A percentile compares a stretch with the other conserved stretches of the same genome.
phyloP scores from a whole-genome alignment of 805 yeast species.

The Saturnispora dispora region DNA sequence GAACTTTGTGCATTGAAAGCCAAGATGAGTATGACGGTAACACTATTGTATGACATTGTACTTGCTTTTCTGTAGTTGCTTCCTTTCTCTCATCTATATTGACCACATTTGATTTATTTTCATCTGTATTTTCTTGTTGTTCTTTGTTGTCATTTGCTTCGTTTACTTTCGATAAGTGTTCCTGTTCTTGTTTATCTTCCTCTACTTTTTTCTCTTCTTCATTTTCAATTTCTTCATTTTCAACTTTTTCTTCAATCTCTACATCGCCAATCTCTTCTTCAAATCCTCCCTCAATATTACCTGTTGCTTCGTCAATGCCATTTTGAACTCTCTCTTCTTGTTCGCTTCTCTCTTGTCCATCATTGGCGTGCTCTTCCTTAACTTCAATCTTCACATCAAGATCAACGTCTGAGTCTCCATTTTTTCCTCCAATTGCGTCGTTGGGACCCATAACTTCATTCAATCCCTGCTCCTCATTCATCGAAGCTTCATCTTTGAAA shows the following conservation, averaged over 20 bases:
- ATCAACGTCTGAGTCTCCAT: not conserved
- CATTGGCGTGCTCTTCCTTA: not conserved
- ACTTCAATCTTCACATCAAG: not conserved
- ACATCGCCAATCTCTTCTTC: not conserved
- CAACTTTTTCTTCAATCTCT: not conserved
- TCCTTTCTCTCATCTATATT: not conserved
- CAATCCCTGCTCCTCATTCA: not conserved
- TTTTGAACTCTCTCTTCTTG: not conserved
- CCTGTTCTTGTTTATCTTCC: not conserved
- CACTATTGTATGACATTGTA: slow-evolving; percentile 58
- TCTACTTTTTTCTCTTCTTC: not conserved
- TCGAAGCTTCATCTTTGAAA: not conserved
- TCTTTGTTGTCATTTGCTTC: not conserved
- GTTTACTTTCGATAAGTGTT: not conserved
- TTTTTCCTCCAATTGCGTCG: not conserved
- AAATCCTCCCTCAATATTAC: not conserved
- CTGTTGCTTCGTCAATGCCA: not conserved
- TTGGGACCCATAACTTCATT: not conserved
- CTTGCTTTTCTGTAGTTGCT: slow-evolving; percentile 36
- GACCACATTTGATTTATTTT: not conserved
- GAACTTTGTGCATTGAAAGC: slow-evolving; percentile 68
- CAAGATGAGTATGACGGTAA: slow-evolving; percentile 84
- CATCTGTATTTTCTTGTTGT: not conserved
- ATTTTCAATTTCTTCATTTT: not conserved
- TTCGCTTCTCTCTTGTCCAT: not conserved